These are phyloP conservation scores for Gracilaria vermiculophylla DNA, from an alignment of 23 red algal genomes.

Conservation along the genomic window DNA sequence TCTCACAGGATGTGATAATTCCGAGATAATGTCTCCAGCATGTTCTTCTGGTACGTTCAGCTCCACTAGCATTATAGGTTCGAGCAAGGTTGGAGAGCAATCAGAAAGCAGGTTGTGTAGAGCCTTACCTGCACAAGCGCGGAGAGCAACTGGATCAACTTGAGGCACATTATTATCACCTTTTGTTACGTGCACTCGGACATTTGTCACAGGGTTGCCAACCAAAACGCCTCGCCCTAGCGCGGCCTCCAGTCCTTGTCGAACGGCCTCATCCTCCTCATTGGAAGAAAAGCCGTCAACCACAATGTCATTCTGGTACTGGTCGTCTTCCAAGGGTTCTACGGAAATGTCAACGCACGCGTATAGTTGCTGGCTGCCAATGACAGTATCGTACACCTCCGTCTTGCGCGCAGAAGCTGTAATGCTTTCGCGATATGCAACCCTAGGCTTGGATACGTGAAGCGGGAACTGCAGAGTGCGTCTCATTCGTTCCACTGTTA, in stretches of 20 bases:
- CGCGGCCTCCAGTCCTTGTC: constrained; percentile 56
- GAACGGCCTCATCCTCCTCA: not conserved
- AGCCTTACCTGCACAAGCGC: constrained; percentile 68
- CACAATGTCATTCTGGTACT: constrained; percentile 30
- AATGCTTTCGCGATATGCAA: constrained; percentile 72
- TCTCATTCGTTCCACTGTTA: constrained; percentile 65
- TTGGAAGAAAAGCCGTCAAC: constrained; percentile 14
- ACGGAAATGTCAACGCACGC: constrained; percentile 52
- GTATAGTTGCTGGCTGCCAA: constrained; percentile 40
- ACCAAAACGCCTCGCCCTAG: constrained; percentile 69
- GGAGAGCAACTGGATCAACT: constrained; percentile 28
- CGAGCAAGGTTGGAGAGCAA: constrained; percentile 32
- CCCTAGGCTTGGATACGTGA: constrained; percentile 55
- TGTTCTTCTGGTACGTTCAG: constrained; percentile 29
- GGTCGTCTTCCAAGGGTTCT: constrained; percentile 13
- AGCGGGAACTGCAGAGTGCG: constrained; percentile 30
- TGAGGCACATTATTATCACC: not conserved
- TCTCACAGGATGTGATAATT: constrained; percentile 59
- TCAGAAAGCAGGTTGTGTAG: constrained; percentile 35
- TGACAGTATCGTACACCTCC: constrained; percentile 42
- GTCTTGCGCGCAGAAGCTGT: constrained; percentile 10
- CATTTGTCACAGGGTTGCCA: constrained; percentile 40
- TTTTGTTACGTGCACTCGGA: constrained; percentile 13
- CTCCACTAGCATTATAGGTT: constrained; percentile 70
- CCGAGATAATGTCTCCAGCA: constrained; percentile 60